Evolutionary conservation across 306 rosid genomes (phyloP), one percentile per base, ranked within the genome.

Genomic region (Malus domestica): DNA sequence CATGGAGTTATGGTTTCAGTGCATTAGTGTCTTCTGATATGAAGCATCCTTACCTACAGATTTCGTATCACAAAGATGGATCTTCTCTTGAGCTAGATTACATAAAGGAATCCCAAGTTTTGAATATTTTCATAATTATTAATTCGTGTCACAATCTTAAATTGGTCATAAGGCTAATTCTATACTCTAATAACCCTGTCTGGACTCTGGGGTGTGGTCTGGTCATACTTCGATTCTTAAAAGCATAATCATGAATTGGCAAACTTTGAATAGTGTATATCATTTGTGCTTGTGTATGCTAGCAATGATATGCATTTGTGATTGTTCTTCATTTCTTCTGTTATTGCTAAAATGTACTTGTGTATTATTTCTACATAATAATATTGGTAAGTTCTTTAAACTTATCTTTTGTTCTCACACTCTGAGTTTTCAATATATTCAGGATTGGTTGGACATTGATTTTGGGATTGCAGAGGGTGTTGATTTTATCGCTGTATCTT

Each of bases 371-470:
- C 33, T 6, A 40, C 35, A 64, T 73, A 60, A 67, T 55, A n/a
- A 66, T 33, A 57, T 80, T 63, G 52, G 68, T 49, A n/a, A 57
- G 10, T 62, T 35, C 46, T 67, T 22, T 22, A 70, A 67, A 27
- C 23, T 67, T 76, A 46, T 61, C 45, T 30, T 45, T 80, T 77
- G 72, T 75, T 90, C 89, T 85, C 54, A 80, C 71, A 45, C 75
- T 55, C 52, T 35, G 25, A 76, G 29, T 33, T 67, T 68, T 81
- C 77, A 71, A 35, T 60, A 19, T 79, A 30, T 80, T 61, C 87
- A 96, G 99, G 99, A 96, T 83, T 96, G 99, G 99, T 77, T 96
- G 91, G 99, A 96, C 85, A 92, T 96, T 11, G 99, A 96, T 88
- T 96, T 92, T 74, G 99, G 98, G 59, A 96, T 96, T 87, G 88